phyloP scores from a whole-genome alignment of 2,329 filamentous ascomycete species.

The Sarocladium strictum region DNA sequence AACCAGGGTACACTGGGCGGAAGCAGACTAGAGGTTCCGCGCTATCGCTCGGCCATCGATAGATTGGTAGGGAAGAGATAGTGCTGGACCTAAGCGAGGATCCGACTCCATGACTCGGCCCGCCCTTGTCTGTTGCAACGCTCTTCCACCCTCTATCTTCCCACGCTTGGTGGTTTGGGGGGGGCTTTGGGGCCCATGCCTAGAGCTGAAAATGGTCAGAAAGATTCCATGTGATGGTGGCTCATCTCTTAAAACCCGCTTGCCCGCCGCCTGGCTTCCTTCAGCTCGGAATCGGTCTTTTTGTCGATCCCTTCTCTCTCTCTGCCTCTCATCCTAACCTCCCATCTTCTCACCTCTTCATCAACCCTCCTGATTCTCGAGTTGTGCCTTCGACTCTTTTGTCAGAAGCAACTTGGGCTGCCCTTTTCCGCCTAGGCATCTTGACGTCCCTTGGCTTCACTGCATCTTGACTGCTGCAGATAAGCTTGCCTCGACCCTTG shows the following conservation, averaged over 20 bases:
- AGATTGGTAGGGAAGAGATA: background rate
- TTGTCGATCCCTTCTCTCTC: background rate
- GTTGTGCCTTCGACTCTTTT: constrained; percentile 1
- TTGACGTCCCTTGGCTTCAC: background rate
- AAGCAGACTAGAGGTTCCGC: background rate
- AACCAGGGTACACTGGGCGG: background rate
- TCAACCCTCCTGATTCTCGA: constrained; percentile 1
- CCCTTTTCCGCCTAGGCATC: background rate
- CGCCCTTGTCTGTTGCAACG: background rate
- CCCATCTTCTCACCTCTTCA: background rate
- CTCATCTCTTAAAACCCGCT: background rate
- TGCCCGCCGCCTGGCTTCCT: background rate
- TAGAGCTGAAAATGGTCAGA: background rate
- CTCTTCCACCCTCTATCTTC: background rate
- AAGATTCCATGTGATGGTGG: background rate
- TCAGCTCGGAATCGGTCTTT: background rate
- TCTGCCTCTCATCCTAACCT: background rate
- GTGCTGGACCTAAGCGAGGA: background rate
- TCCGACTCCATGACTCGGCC: constrained; percentile 5
- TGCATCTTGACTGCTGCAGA: background rate
- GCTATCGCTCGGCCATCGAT: background rate
- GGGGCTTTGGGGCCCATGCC: background rate
- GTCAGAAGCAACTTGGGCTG: background rate
- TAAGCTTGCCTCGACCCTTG: background rate
- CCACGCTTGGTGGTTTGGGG: too few species aligned